These are phyloP conservation scores for Colletotrichum camelliae DNA, from an alignment of 2,329 filamentous ascomycete genomes.

Conservation along the genomic window DNA sequence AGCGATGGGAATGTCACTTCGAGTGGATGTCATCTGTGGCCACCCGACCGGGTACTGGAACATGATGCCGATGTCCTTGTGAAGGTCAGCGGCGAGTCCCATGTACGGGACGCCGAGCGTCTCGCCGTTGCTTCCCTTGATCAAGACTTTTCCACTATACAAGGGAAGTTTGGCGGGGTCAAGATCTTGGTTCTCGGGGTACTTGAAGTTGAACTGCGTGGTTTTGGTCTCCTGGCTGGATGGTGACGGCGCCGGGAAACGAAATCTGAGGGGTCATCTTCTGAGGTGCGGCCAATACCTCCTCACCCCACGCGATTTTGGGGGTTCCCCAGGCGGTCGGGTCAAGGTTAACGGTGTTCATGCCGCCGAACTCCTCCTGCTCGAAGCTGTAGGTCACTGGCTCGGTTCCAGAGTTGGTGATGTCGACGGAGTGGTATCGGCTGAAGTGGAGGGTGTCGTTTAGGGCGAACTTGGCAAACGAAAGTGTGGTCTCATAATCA, in stretches of 20 bases:
- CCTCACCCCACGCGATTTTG: conserved; percentile 12
- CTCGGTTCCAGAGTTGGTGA: conserved; percentile 41
- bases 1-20: background rate
- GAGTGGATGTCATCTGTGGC: conserved; percentile 10
- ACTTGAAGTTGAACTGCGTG: conserved; percentile 10
- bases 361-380: conserved; percentile 31
- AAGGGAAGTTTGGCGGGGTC: conserved; percentile 32
- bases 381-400: conserved; percentile 36
- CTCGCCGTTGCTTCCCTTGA: conserved; percentile 35
- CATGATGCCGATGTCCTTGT: conserved; percentile 8
- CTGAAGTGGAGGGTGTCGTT: conserved; percentile 49
- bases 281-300: background rate
- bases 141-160: conserved; percentile 38
- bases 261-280: conserved; percentile 3
- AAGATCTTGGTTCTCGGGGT: background rate
- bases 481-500: conserved; percentile 39
- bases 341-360: conserved; percentile 4
- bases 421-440: conserved; percentile 26
- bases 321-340: conserved; percentile 14
- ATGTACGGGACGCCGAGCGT: conserved; percentile 38
- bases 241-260: background rate
- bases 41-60: conserved; percentile 14
- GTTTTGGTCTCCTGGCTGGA: conserved; percentile 10
- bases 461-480: conserved; percentile 44
- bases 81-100: conserved; percentile 21